phyloP scores from a whole-genome alignment of 2,329 filamentous ascomycete species.

The Exophiala sp. region DNA sequence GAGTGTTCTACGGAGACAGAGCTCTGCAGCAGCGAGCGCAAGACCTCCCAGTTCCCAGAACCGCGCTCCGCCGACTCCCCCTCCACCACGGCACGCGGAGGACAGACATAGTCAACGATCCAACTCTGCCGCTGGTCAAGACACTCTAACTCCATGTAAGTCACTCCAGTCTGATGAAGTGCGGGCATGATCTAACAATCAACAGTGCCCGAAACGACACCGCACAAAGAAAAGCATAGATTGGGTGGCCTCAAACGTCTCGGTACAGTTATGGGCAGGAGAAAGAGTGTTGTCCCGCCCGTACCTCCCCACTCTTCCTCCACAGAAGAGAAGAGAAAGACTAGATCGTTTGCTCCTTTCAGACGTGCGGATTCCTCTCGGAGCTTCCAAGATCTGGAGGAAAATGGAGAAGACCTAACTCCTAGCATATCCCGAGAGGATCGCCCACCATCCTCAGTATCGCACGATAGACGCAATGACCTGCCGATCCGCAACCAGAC shows the following conservation, averaged over 20 bases:
- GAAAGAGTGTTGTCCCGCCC: slow-evolving; percentile 40
- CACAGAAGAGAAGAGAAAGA: slow-evolving; percentile 38
- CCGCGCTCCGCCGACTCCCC: slow-evolving; percentile 34
- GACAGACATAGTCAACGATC: slow-evolving; percentile 53
- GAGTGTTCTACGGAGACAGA: slow-evolving; percentile 38
- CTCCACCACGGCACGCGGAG: slow-evolving; percentile 42
- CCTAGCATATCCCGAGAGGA: slow-evolving; percentile 22
- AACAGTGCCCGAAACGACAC: slow-evolving; percentile 34
- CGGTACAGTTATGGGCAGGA: slow-evolving; percentile 44
- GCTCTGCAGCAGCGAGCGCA: slow-evolving; percentile 31
- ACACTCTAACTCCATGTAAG: slow-evolving; percentile 36
- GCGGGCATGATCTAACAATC: not conserved
- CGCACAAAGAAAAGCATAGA: slow-evolving; percentile 43
- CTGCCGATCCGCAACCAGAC: slow-evolving; percentile 4
- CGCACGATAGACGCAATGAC: slow-evolving; percentile 15
- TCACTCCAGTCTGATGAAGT: slow-evolving; percentile 8
- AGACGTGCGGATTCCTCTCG: slow-evolving; percentile 38
- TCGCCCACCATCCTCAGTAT: slow-evolving; percentile 14
- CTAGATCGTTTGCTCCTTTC: slow-evolving; percentile 40
- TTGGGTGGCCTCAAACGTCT: slow-evolving; percentile 43
- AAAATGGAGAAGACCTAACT: slow-evolving; percentile 27
- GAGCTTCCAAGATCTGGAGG: slow-evolving; percentile 31
- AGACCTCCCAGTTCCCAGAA: slow-evolving; percentile 29
- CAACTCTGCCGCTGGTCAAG: slow-evolving; percentile 37
- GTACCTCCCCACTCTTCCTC: slow-evolving; percentile 30